Percentiles rank a stretch among this genome's conserved stretches.
phyloP scores from a whole-genome alignment of 2,329 filamentous ascomycete species.

The Phaeophleospora eucalypticola region DNA sequence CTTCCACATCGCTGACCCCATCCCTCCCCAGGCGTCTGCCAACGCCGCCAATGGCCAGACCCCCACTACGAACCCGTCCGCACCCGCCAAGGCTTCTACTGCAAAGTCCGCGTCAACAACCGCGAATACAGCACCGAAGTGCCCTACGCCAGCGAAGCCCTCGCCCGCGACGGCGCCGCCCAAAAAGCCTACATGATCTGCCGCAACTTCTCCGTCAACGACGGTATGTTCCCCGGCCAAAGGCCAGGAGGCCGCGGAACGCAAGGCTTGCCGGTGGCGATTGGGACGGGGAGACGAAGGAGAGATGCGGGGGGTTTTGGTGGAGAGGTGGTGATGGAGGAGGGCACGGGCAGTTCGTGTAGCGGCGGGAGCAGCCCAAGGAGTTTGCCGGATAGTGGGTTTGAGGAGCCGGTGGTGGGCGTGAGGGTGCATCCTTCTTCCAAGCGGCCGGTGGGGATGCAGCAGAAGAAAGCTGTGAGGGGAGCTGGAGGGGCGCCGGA shows the following conservation, averaged over 20 bases:
- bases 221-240: slow-evolving; percentile 72
- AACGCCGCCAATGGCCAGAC: slow-evolving; percentile 88
- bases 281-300: slow-evolving; percentile 55
- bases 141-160: slow-evolving; percentile 72
- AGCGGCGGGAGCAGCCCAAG: slow-evolving; percentile 56
- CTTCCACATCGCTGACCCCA: not conserved
- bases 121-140: slow-evolving; percentile 92
- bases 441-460: slow-evolving; percentile 20
- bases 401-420: slow-evolving; percentile 35
- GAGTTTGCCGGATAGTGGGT: slow-evolving; percentile 41
- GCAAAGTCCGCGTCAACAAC: slow-evolving; percentile 90
- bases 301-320: slow-evolving; percentile 48
- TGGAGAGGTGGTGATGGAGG: no score
- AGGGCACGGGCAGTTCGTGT: slow-evolving; percentile 35
- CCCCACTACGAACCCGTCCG: slow-evolving; percentile 82
- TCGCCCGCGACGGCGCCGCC: slow-evolving; percentile 89
- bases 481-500: slow-evolving; percentile 19
- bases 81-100: slow-evolving; percentile 72
- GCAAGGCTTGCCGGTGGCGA: slow-evolving; percentile 61
- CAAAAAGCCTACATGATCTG: slow-evolving; percentile 97
- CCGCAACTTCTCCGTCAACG: slow-evolving; percentile 94
- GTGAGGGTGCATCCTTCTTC: slow-evolving; percentile 21
- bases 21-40: slow-evolving; percentile 69
- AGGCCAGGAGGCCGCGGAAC: slow-evolving; percentile 46
- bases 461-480: slow-evolving; percentile 12